phyloP scores from a whole-genome alignment of 495 filamentous ascomycete genomes.

The Xylaria flabelliformis region DNA sequence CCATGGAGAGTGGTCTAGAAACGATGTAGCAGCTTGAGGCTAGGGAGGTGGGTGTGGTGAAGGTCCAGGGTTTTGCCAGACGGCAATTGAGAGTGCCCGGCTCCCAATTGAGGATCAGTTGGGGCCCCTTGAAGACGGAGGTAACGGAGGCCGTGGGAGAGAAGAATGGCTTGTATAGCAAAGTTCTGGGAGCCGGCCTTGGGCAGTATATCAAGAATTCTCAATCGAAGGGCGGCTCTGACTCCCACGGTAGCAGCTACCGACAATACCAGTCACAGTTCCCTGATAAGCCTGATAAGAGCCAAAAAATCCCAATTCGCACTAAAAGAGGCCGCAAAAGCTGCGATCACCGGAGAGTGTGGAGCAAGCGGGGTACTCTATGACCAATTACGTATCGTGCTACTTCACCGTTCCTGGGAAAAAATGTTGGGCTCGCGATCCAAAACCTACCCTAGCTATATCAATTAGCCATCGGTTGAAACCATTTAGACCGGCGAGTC shows the following conservation, averaged over 20 bases:
- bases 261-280: constrained; percentile 15
- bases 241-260: constrained; percentile 12
- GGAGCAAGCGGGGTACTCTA: constrained; percentile 1
- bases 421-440: constrained; percentile 8
- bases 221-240: constrained; percentile 17
- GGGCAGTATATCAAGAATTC: constrained; percentile 13
- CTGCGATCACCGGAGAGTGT: constrained; percentile 27
- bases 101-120: constrained; percentile 28
- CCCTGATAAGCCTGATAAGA: constrained; percentile 22
- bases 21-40: background rate
- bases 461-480: background rate
- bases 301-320: constrained; percentile 19
- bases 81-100: constrained; percentile 28
- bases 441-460: background rate
- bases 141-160: constrained; percentile 5
- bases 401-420: constrained; percentile 13
- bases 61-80: constrained; percentile 14
- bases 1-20: constrained; percentile 30
- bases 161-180: background rate
- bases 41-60: background rate
- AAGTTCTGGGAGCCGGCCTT: constrained; percentile 8
- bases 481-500: background rate
- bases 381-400: background rate
- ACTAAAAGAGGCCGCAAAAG: constrained; percentile 7
- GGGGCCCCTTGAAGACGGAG: constrained; percentile 18